Base-by-base conservation (phyloP, 768 basidiomycete species). In the Trametes coccinea region DNA sequence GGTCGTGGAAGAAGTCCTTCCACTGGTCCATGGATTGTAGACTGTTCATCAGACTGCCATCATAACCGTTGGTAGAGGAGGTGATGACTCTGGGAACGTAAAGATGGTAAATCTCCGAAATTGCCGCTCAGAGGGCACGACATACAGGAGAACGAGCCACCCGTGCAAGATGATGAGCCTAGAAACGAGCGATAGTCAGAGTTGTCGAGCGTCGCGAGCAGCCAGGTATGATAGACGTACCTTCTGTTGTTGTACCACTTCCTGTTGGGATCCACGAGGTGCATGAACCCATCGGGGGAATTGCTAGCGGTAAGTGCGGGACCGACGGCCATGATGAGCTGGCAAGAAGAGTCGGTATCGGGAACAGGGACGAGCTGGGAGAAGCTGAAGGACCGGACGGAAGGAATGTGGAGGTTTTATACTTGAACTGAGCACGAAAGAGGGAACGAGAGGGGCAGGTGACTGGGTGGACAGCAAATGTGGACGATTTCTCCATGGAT, bases 1-100 rank as follows among this genome's bases (percentile, higher is more conserved):
- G 90, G 55, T 59, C 54, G 57, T 77, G 62, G 72, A 92, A 92
- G 69, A 84, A 87, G 7, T 62, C 48, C 49, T 78, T 72, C 90
- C 90, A 92, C 64, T 86, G 82, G 16, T 69, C 56, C 61, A 91
- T 77, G 48, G 83, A 82, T 73, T 92, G 90, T 44, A 92, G 78
- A 71, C 87, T 87, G 73, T 91, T 90, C 88, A 90, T 88, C 84
- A 90, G 84, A 71, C 83, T 85, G 61, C 87, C 87, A 68, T 90
- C 89, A 70, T 86, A 90, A 53, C 89, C 89, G 71, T 85, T 88
- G 50, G 85, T 88, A 13, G 86, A 87, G 29, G 88, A 89, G 10
- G 88, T 90, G 69, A 90, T 87, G 64, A 90, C 83, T 51, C 86
- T 87, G 56, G 55, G 22, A 50, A 30, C 50, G 6, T 31, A 4